These are phyloP conservation scores for Diaporthe vaccinii DNA, from an alignment of 2,329 filamentous ascomycete species.

Conservation along the genomic window DNA sequence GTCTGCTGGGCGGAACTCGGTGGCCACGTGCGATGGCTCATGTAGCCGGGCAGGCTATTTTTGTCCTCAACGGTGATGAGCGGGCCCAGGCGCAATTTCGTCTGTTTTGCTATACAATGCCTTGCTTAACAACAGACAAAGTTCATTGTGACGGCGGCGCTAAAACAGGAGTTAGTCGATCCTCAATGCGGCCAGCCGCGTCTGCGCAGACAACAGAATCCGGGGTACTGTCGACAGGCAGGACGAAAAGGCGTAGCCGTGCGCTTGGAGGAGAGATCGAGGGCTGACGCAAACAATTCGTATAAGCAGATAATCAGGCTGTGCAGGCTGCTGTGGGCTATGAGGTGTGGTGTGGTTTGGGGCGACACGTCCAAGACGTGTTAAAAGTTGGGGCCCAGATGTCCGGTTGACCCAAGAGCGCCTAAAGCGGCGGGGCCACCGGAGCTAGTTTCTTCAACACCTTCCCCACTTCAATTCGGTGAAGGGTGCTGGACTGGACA, in stretches of 20 bases:
- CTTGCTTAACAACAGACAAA: neutral
- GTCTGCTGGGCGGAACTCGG: neutral
- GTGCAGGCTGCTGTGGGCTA: constrained; percentile 7
- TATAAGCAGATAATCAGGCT: neutral
- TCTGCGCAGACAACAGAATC: constrained; percentile 11
- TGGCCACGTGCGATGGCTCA: constrained; percentile 7
- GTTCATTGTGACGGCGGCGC: constrained; percentile 20
- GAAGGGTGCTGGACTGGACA: neutral
- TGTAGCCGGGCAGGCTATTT: constrained; percentile 7
- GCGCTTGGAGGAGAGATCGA: neutral
- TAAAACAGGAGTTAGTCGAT: constrained; percentile 15
- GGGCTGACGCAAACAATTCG: neutral
- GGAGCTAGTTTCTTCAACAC: constrained; percentile 33
- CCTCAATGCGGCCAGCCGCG: neutral
- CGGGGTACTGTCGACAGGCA: neutral
- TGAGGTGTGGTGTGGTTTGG: constrained; percentile 8
- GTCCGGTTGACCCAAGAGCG: constrained; percentile 15
- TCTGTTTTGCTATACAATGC: constrained; percentile 13
- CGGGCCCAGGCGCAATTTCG: constrained; percentile 23
- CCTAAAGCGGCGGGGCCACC: constrained; percentile 25
- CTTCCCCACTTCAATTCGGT: constrained; percentile 30
- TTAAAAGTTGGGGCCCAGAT: constrained; percentile 29
- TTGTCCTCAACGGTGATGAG: constrained; percentile 22
- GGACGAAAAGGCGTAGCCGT: neutral
- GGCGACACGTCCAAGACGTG: constrained; percentile 11